Evolutionary conservation across 495 filamentous ascomycete genomes (phyloP).

Genomic region (Zalerion maritima): DNA sequence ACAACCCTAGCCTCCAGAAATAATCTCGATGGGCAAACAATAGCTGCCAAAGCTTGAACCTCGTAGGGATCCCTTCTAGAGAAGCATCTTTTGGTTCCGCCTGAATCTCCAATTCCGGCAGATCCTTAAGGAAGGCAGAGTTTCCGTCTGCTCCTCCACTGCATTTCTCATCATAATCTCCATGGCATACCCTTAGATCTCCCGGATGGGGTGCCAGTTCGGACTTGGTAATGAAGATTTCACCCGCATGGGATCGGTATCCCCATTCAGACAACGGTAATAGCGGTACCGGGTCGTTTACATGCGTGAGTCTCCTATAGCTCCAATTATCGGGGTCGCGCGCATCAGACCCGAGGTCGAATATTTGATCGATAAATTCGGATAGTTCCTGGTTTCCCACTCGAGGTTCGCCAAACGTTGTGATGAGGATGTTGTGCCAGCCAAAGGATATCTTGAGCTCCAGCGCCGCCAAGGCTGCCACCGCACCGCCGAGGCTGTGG

Average conservation of each 20-base stretch:
- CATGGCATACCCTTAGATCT: constrained; percentile 59
- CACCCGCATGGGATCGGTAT: constrained; percentile 68
- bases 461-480: constrained; percentile 72
- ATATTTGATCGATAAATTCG: constrained; percentile 50
- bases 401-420: constrained; percentile 86
- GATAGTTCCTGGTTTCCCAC: constrained; percentile 64
- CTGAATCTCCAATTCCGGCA: constrained; percentile 8
- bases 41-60: constrained; percentile 73
- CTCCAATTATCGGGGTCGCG: constrained; percentile 10
- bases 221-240: constrained; percentile 67
- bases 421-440: constrained; percentile 55
- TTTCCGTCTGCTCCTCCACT: constrained; percentile 40
- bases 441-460: constrained; percentile 42
- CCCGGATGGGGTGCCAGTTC: constrained; percentile 46
- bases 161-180: constrained; percentile 56
- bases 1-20: constrained; percentile 85
- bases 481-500: constrained; percentile 85
- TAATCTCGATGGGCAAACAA: constrained; percentile 94
- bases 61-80: constrained; percentile 34
- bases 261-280: constrained; percentile 80
- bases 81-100: constrained; percentile 7
- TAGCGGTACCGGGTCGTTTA: constrained; percentile 76
- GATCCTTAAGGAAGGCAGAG: constrained; percentile 10
- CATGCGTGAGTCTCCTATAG: constrained; percentile 75
- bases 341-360: constrained; percentile 30